A percentile compares a stretch with the other conserved stretches of the same genome.
phyloP scores from a whole-genome alignment of 768 basidiomycete species.

The Amyloporia xantha region DNA sequence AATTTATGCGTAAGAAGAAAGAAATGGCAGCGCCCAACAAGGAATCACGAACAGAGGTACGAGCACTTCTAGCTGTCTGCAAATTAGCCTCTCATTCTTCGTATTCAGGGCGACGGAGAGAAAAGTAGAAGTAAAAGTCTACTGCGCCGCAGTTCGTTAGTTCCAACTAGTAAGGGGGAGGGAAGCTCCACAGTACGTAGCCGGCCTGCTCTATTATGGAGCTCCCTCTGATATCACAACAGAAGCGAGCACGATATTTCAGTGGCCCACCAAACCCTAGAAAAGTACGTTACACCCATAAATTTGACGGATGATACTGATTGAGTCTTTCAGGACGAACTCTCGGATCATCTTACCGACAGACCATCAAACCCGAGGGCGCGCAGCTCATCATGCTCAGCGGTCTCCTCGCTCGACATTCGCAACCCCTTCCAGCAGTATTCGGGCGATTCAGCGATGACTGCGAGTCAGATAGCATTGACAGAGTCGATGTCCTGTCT shows the following conservation, averaged over 20 bases:
- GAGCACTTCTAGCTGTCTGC: neutral
- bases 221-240: neutral
- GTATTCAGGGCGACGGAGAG: neutral
- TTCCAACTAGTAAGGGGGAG: neutral
- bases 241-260: neutral
- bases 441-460: neutral
- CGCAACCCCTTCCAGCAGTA: conserved; percentile 3
- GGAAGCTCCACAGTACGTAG: neutral
- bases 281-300: neutral
- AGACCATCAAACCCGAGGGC: neutral
- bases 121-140: neutral
- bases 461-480: conserved; percentile 1
- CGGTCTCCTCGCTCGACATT: conserved; percentile 1
- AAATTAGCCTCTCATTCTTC: neutral
- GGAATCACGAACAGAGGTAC: neutral
- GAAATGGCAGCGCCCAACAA: neutral
- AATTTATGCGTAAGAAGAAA: conserved; percentile 10
- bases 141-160: neutral
- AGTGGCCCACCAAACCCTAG: neutral
- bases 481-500: neutral
- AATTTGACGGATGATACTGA: neutral
- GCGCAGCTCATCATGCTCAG: neutral
- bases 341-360: neutral
- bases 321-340: neutral
- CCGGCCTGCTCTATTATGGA: neutral